Base-by-base conservation (phyloP, 345 rosid species). In the Pistacia integerrima region DNA sequence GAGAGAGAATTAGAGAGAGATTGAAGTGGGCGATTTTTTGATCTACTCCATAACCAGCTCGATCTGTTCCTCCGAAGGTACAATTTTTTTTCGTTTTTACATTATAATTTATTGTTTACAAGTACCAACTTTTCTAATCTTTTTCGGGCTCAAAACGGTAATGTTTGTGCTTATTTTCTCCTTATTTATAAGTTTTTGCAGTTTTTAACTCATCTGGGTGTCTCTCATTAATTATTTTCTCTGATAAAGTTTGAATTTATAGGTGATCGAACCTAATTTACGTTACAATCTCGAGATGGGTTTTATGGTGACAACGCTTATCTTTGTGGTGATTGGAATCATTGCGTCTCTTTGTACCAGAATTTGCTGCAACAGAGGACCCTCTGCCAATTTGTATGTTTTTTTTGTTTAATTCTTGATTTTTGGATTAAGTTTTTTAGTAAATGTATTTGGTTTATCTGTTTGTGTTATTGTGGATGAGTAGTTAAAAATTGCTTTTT, bases 311-410 rank as follows among this genome's bases (percentile, higher is more conserved):
- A 97, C 98, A 70, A 91, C 91, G 70, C 84, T 92, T 78, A 91
- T 92, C 67, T 97, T 94, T 87, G 79, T 73, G 17, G 93, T 91
- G 84, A 78, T 91, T 77, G 98, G 98, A 78, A 79, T 94, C 72
- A 90, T 97, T 67, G 89, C 89, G 36, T 87, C 91, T 10, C 79
- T 97, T 61, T 92, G 96, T 81, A 88, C 88, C 75, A 88, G 96
- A 88, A 92, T 94, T 75, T 97, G 97, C 87, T 97, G 90, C 90
- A 91, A 87, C 82, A 84, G 86, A 79, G 98, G 99, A 33, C 96
- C 98, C 57, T 88, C 98, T 71, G 73, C 99, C 11, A 97, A 94
- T 83, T 83, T 94, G 98, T 97, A 88, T 57, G 97, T 64, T 60
- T 38, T 44, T 67, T 57, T 70, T 66, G 22, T 22, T 56, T 67